Base-by-base conservation (phyloP, 805 yeast species). In the Saccharomycopsis lassenensis region DNA sequence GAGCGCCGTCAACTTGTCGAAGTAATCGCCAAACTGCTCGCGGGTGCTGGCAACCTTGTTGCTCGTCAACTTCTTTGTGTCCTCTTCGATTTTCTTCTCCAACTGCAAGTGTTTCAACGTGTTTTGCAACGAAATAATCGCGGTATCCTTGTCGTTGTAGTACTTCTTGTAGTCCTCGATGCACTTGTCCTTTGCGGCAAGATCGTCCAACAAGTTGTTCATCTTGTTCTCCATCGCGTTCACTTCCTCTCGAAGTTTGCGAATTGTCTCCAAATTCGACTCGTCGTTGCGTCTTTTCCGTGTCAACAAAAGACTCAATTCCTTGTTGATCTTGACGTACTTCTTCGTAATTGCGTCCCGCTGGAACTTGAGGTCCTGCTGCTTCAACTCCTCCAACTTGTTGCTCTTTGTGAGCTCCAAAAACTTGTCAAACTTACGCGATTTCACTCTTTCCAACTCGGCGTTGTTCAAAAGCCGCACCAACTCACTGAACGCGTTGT, bases 171-270 rank as follows among this genome's bases (percentile, higher is more conserved):
- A 17, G 10, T 31, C 31, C 8, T 5, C 24, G 14, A 19, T 35
- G 10, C n/a, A 15, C 22, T 18, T 16, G 7, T 2, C 23, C 8
- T 28, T 25, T n/a, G 26, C 33, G 4, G 21, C 32, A 15, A 41
- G 22, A 7, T 10, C 18, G 15, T 18, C 18, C n/a, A 22, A 25
- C n/a, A 20, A n/a, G 29, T 18, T 19, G 7, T 16, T 20, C 7
- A 25, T 15, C 10, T 24, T 24, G 11, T 12, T 22, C 18, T 35
- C 25, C 21, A 39, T 25, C 4, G 24, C 12, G 46, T 52, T 14
- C 43, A 21, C 26, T 39, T 51, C 39, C 39, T 24, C 33, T 35
- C 33, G 44, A 27, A 45, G 33, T 3, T 18, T 27, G 31, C 5
- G 33, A 25, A 7, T 39, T 16, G 29, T n/a, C 24, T 32, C 16